Evolutionary conservation across 2,329 filamentous ascomycete species (phyloP).

Genomic region (Fusarium xylarioides): DNA sequence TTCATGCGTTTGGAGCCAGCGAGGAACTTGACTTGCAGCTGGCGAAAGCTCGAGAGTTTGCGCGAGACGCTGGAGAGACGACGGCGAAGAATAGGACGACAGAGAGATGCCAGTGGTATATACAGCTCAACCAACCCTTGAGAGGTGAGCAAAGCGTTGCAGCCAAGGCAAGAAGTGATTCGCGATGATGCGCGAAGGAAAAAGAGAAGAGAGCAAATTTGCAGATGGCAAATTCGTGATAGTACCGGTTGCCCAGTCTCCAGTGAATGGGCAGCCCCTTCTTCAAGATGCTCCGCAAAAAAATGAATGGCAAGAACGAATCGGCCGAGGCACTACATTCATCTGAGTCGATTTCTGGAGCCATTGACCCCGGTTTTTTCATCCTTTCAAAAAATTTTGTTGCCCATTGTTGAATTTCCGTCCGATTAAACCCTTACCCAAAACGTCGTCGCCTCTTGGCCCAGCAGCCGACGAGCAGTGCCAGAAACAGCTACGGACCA

Average conservation of each 20-base stretch:
- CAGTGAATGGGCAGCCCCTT: slow-evolving; percentile 9
- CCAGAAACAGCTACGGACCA: not conserved
- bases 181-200: slow-evolving; percentile 7
- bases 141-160: slow-evolving; percentile 9
- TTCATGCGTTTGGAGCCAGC: not conserved
- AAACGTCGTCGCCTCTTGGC: slow-evolving; percentile 18
- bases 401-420: slow-evolving; percentile 7
- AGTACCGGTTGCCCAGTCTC: not conserved
- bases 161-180: slow-evolving; percentile 2
- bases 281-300: slow-evolving; percentile 24
- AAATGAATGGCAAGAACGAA: slow-evolving; percentile 30
- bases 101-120: slow-evolving; percentile 5
- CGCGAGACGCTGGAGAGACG: slow-evolving; percentile 3
- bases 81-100: not conserved
- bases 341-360: slow-evolving; percentile 19
- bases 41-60: slow-evolving; percentile 1
- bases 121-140: slow-evolving; percentile 15
- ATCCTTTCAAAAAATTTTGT: not conserved
- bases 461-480: slow-evolving; percentile 10
- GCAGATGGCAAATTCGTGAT: slow-evolving; percentile 35
- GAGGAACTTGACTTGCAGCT: not conserved
- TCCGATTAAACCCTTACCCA: slow-evolving; percentile 15
- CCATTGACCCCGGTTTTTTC: slow-evolving; percentile 24
- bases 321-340: slow-evolving; percentile 22
- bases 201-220: slow-evolving; percentile 28